These are phyloP conservation scores for Penicillium ochrochloron DNA, from an alignment of 495 filamentous ascomycete genomes.

Conservation along the genomic window DNA sequence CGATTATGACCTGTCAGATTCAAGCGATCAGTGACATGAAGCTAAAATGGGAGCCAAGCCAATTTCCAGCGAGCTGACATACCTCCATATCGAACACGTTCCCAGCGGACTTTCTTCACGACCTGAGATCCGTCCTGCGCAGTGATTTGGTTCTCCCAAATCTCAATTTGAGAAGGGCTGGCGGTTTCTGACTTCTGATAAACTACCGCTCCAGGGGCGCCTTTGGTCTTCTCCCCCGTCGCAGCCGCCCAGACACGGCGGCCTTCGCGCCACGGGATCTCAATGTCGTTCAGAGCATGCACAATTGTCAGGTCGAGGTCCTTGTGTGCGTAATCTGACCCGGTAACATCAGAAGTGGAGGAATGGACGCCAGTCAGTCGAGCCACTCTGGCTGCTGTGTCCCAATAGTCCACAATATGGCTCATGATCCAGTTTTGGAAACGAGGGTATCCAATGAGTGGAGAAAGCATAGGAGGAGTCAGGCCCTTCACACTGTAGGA, in stretches of 20 bases:
- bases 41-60: not conserved
- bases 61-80: slow-evolving; percentile 26
- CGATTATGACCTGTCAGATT: slow-evolving; percentile 49
- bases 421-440: slow-evolving; percentile 51
- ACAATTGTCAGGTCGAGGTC: slow-evolving; percentile 70
- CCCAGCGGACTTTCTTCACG: slow-evolving; percentile 55
- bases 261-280: slow-evolving; percentile 69
- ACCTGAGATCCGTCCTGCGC: slow-evolving; percentile 35
- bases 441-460: slow-evolving; percentile 63
- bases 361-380: slow-evolving; percentile 43
- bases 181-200: slow-evolving; percentile 41
- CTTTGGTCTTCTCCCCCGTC: slow-evolving; percentile 49
- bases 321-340: slow-evolving; percentile 46
- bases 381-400: slow-evolving; percentile 54
- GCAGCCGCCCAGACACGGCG: slow-evolving; percentile 56
- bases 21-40: slow-evolving; percentile 5
- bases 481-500: slow-evolving; percentile 75
- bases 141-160: slow-evolving; percentile 42
- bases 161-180: slow-evolving; percentile 38
- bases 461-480: slow-evolving; percentile 80
- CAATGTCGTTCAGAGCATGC: slow-evolving; percentile 74
- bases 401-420: slow-evolving; percentile 60
- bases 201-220: slow-evolving; percentile 54
- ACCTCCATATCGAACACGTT: slow-evolving; percentile 53
- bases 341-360: slow-evolving; percentile 25